Conservation (phyloP, 768 basidiomycete species). For the Xerocomellus intermedius region DNA sequence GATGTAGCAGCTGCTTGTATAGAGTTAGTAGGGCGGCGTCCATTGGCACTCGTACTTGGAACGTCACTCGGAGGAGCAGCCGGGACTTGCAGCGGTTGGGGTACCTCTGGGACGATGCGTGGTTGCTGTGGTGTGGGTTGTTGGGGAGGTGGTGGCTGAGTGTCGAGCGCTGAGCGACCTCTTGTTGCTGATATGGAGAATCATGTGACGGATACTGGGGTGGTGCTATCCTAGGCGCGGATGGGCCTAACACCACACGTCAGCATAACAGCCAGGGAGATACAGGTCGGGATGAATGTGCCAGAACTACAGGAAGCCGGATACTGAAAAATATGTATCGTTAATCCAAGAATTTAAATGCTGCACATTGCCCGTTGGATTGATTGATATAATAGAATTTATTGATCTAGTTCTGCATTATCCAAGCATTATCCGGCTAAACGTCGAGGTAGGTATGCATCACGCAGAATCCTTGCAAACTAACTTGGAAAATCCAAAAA, state of each 20-base stretch:
- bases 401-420: too few species aligned
- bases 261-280: background rate
- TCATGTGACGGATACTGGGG: slow-evolving; percentile 31
- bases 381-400: too few species aligned
- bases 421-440: too few species aligned
- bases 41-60: slow-evolving; percentile 25
- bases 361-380: too few species aligned
- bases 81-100: slow-evolving; percentile 16
- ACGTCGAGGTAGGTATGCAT: too few species aligned
- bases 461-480: too few species aligned
- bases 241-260: slow-evolving; percentile 42
- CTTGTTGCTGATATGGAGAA: slow-evolving; percentile 32
- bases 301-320: slow-evolving; percentile 43
- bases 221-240: slow-evolving; percentile 41
- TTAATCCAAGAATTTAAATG: too few species aligned
- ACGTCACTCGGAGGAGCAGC: slow-evolving; percentile 25
- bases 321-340: too few species aligned
- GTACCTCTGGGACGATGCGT: slow-evolving; percentile 27
- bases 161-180: too few species aligned
- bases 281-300: background rate
- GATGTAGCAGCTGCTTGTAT: slow-evolving; percentile 74
- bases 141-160: slow-evolving; percentile 31
- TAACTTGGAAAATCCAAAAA: too few species aligned
- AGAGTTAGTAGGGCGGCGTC: slow-evolving; percentile 42
- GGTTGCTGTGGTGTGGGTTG: slow-evolving; percentile 30